Percentiles rank a stretch among this genome's conserved stretches.
Evolutionary conservation across 2,329 filamentous ascomycete genomes (phyloP).

Genomic region (Pseudogymnoascus destructans): DNA sequence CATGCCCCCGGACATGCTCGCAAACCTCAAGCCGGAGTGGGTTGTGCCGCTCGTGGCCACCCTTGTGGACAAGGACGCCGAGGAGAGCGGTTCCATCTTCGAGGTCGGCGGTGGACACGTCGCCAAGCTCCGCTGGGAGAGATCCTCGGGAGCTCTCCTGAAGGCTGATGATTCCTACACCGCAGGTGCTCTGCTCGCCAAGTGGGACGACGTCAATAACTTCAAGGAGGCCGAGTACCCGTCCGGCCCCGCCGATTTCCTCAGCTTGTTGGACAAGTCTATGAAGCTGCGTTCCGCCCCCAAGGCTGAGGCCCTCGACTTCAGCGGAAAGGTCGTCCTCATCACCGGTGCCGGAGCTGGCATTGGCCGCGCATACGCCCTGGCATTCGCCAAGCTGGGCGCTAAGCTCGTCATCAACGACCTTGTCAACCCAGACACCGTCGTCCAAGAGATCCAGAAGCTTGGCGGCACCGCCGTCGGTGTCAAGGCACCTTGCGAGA

Average conservation of each 20-base stretch:
- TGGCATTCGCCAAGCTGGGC: slow-evolving; percentile 75
- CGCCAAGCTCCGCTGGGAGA: slow-evolving; percentile 91
- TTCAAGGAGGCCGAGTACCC: slow-evolving; percentile 78
- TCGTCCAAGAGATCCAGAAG: slow-evolving; percentile 86
- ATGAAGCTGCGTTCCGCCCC: slow-evolving; percentile 63
- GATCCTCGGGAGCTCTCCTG: slow-evolving; percentile 74
- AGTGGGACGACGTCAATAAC: slow-evolving; percentile 80
- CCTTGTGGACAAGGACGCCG: slow-evolving; percentile 70
- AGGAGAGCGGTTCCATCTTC: slow-evolving; percentile 79
- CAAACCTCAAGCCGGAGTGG: slow-evolving; percentile 71
- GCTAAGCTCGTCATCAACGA: slow-evolving; percentile 91
- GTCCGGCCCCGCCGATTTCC: slow-evolving; percentile 73
- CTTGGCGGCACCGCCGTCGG: slow-evolving; percentile 79
- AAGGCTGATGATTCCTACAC: slow-evolving; percentile 84
- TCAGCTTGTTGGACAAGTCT: slow-evolving; percentile 72
- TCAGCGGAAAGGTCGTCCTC: slow-evolving; percentile 72
- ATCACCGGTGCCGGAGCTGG: slow-evolving; percentile 81
- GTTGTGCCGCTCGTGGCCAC: slow-evolving; percentile 85
- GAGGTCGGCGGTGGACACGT: slow-evolving; percentile 88
- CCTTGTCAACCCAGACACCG: slow-evolving; percentile 77
- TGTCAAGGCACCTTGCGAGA: slow-evolving; percentile 86
- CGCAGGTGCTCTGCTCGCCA: slow-evolving; percentile 72
- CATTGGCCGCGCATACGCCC: slow-evolving; percentile 79
- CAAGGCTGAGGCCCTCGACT: slow-evolving; percentile 61
- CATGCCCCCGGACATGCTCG: slow-evolving; percentile 86